Evolutionary conservation across 1,139 yeast genomes (phyloP), one percentile per base, ranked within the genome.

Genomic region (Candida neerlandica): DNA sequence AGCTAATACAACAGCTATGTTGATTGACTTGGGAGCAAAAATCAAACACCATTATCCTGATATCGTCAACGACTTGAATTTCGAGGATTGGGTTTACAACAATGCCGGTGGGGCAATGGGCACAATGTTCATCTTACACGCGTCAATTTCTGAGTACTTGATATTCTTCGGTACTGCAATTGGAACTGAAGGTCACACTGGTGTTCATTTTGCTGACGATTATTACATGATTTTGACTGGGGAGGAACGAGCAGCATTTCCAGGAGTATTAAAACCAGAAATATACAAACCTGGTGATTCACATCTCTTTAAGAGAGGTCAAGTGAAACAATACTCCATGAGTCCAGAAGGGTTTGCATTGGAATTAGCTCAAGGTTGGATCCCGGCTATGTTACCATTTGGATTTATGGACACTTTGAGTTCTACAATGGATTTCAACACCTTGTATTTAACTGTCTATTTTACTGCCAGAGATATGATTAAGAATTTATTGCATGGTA

Each of bases 51-150:
- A 76, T 48, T 92, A 92, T 65, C 78, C 80, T 1, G 81, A 82
- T 21, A 65, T 79, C 58, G 80, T 90, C 68, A 88, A 86, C 65
- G 83, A 82, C 53, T 75, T 86, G 58, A 81, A 85, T 63, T 76
- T 77, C 50, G 86, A 88, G 46, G 95, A 91, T 60, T 94, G 98
- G 98, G 86, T 94, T 46, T 92, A 85, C 81, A 94, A 92, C 79
- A 91, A 90, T 62, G 98, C 98, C 7, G 99, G 99, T 49, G 96
- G 96, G 58, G 98, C 98, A 49, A 94, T 94, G 99, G 99, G 99
- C 29, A 83, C 91, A 51, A 92, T 94, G 97, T 81, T 89, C 61
- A 89, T 94, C 54, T 75, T 94, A 57, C 99, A 94, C 67, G 97
- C 98, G 12, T 92, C 98, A n/a, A 77, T 94, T 61, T 77, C 94